Evolutionary conservation across 352 stramenopile genomes (phyloP), one percentile per base, ranked within the genome.

Genomic region (Pythium sp.): DNA sequence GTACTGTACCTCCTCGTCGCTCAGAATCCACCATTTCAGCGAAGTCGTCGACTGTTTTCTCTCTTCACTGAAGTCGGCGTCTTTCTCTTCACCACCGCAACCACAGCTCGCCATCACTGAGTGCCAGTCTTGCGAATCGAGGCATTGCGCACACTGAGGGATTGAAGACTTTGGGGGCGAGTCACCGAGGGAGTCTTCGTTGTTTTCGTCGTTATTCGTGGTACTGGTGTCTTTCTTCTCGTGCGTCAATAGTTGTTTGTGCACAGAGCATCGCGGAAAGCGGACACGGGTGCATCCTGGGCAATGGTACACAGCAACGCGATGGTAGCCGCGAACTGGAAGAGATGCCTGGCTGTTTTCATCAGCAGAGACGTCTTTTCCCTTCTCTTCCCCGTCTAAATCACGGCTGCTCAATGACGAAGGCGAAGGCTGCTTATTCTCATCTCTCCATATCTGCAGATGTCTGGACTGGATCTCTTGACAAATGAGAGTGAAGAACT

Each of bases 401-500:
- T 65, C 22, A 58, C 56, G 72, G 64, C 65, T 75, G 47, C 49
- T 79, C 65, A 32, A 58, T n/a, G 43, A 49, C 30, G 30, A 12
- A 32, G 65, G 57, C 30, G 30, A 12, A 32, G 65, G 57, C 8
- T n/a, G 28, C 28, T 64, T 58, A 46, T 84, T 72, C 11, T 90
- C 81, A 57, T 90, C 76, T 36, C 72, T 67, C 86, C 86, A 93
- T 30, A 93, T 54, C 18, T 75, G 73, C 32, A 93, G 56, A n/a
- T 78, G 68, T 53, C 82, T 76, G 0, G 80, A 75, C 55, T 93
- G 86, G 2, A 93, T 79, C 43, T 91, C 79, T n/a, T 90, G 77
- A 20, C 81, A 90, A 11, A 92, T 79, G 0, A 93, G 76, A 28
- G 83, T 91, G 56, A 86, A 93, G 60, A 93, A 93, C 56, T 93